A percentile compares a stretch with the other conserved stretches of the same genome.
Evolutionary conservation across 345 rosid genomes (phyloP).

Genomic region (Triadica sebifera): DNA sequence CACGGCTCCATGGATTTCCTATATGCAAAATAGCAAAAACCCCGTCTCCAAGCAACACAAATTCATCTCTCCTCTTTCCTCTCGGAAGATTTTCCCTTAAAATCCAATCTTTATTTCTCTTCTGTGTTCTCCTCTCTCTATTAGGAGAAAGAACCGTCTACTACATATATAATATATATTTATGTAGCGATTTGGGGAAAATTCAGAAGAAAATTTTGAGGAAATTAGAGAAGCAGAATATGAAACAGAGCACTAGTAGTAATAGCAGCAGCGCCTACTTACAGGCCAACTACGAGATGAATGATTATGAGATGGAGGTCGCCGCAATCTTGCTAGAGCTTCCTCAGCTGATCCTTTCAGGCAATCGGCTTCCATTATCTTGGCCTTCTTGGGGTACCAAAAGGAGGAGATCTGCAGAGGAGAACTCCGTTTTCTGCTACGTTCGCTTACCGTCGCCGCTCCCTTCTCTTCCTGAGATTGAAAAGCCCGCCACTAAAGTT

Average conservation of each 20-base stretch:
- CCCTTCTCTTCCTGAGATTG: neutral
- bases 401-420: conserved; percentile 27
- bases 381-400: conserved; percentile 28
- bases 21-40: conserved; percentile 6
- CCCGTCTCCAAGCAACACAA: conserved; percentile 16
- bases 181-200: neutral
- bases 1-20: conserved; percentile 18
- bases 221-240: neutral
- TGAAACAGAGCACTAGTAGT: conserved; percentile 7
- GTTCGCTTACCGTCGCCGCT: neutral
- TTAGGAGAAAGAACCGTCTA: neutral
- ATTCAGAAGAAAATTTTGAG: neutral
- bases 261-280: too few species aligned
- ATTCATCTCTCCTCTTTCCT: neutral
- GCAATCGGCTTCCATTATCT: neutral
- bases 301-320: conserved; percentile 22
- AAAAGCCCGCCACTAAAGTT: conserved; percentile 5
- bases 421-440: neutral
- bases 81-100: too few species aligned
- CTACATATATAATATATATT: neutral
- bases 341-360: conserved; percentile 3
- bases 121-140: neutral
- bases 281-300: neutral
- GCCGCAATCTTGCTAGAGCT: conserved; percentile 29
- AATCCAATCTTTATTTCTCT: neutral